A percentile compares a stretch with the other conserved stretches of the same genome.
phyloP scores from a whole-genome alignment of 2,329 filamentous ascomycete species.

The Diplodia seriata region DNA sequence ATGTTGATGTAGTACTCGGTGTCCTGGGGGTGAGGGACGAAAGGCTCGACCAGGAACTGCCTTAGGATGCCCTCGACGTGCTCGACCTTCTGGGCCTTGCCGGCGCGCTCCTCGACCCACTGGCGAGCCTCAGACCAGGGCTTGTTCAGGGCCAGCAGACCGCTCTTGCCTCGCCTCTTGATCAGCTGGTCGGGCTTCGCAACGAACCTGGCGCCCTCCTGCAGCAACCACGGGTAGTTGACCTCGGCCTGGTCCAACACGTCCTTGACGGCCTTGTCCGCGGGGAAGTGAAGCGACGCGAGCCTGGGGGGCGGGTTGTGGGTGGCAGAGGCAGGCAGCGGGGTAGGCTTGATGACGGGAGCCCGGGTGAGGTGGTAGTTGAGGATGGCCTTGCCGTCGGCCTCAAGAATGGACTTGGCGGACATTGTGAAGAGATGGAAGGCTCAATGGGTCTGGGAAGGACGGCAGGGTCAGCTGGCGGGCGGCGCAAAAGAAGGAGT shows the following conservation, averaged over 20 bases:
- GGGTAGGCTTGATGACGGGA: constrained; percentile 95
- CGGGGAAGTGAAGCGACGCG: constrained; percentile 90
- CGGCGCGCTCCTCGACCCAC: constrained; percentile 91
- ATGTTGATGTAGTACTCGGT: constrained; percentile 99
- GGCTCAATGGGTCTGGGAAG: constrained; percentile 11
- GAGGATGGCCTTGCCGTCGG: constrained; percentile 99
- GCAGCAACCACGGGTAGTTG: constrained; percentile 94
- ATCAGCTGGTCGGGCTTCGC: constrained; percentile 99
- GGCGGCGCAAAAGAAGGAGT: constrained; percentile 19
- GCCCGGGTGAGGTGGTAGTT: constrained; percentile 99
- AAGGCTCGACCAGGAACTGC: constrained; percentile 97
- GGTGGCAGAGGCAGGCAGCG: constrained; percentile 80
- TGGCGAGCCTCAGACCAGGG: constrained; percentile 91
- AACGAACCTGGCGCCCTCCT: constrained; percentile 86
- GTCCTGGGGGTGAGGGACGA: constrained; percentile 91
- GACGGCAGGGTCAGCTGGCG: constrained; percentile 1
- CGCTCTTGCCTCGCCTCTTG: constrained; percentile 99
- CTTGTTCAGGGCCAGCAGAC: constrained; percentile 95
- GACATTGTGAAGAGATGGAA: constrained; percentile 67
- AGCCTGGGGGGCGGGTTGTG: constrained; percentile 94
- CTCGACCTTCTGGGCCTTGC: constrained; percentile 93
- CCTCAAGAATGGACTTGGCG: constrained; percentile 97
- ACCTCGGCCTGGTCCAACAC: constrained; percentile 95
- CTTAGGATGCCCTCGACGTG: constrained; percentile 85
- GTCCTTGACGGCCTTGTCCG: constrained; percentile 80